These are phyloP conservation scores for Amanita thiersii DNA, from an alignment of 768 basidiomycete species.

Conservation along the genomic window DNA sequence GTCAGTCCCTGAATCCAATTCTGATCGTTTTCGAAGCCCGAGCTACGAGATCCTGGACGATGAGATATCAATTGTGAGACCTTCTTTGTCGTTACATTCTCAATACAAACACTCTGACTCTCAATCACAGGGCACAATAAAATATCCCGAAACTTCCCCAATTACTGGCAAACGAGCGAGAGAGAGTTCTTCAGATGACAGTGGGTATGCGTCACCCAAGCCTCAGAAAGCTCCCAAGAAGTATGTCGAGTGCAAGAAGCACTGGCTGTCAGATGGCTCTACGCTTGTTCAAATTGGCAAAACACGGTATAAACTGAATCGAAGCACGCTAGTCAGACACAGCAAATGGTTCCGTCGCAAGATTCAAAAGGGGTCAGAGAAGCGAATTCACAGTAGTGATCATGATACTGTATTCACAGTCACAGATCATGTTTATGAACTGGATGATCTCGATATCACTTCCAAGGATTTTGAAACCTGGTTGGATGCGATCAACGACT, in stretches of 20 bases:
- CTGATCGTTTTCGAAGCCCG: too few species aligned
- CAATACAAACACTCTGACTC: too few species aligned
- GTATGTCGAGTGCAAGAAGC: not conserved
- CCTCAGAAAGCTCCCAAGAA: not conserved
- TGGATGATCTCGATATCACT: slow-evolving; percentile 12
- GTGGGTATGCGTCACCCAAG: too few species aligned
- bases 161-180: too few species aligned
- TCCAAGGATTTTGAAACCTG: slow-evolving; percentile 24
- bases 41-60: too few species aligned
- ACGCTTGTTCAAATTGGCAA: slow-evolving; percentile 25
- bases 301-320: slow-evolving; percentile 26
- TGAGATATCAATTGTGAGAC: too few species aligned
- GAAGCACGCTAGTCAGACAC: slow-evolving; percentile 21
- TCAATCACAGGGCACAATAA: too few species aligned
- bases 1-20: too few species aligned
- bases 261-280: slow-evolving; percentile 28
- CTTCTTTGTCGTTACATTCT: too few species aligned
- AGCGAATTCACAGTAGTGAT: slow-evolving; percentile 11
- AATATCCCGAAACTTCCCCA: too few species aligned
- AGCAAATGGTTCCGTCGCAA: slow-evolving; percentile 23
- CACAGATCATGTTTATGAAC: too few species aligned
- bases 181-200: too few species aligned
- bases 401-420: not conserved
- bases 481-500: slow-evolving; percentile 23
- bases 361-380: slow-evolving; percentile 10